Evolutionary conservation across 805 yeast genomes (phyloP).

Genomic region (Lipomyces kockii): DNA sequence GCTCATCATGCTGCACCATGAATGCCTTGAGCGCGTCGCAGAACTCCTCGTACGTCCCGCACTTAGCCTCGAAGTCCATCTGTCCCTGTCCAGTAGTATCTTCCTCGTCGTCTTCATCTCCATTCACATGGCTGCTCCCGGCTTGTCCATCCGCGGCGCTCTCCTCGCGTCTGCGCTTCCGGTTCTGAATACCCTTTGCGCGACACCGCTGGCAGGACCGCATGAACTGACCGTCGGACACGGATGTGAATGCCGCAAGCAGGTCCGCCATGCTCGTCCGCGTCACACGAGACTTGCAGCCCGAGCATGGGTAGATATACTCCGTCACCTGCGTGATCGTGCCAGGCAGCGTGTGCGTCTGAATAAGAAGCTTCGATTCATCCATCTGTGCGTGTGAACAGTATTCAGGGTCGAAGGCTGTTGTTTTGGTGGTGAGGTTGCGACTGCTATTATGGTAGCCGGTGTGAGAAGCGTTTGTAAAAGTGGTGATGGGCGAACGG

Average conservation of each 20-base stretch:
- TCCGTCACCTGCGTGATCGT: conserved; percentile 26
- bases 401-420: neutral
- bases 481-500: neutral
- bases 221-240: conserved; percentile 35
- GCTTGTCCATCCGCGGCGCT: conserved; percentile 1
- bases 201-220: conserved; percentile 35
- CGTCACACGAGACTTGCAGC: conserved; percentile 35
- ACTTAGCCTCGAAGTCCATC: conserved; percentile 26
- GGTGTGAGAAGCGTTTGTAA: neutral
- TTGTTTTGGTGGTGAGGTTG: neutral
- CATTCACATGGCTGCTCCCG: conserved; percentile 20
- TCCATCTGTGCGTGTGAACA: conserved; percentile 15
- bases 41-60: conserved; percentile 27
- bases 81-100: conserved; percentile 12
- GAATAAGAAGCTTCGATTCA: conserved; percentile 31
- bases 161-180: conserved; percentile 29
- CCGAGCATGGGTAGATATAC: conserved; percentile 35
- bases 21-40: conserved; percentile 13
- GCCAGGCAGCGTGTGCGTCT: conserved; percentile 22
- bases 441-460: neutral
- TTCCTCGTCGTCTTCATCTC: conserved; percentile 28
- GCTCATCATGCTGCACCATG: conserved; percentile 30
- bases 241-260: conserved; percentile 32
- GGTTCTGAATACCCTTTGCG: conserved; percentile 33
- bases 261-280: conserved; percentile 30